Evolutionary conservation across 2,329 filamentous ascomycete genomes (phyloP).

Genomic region (Fusarium sp.): DNA sequence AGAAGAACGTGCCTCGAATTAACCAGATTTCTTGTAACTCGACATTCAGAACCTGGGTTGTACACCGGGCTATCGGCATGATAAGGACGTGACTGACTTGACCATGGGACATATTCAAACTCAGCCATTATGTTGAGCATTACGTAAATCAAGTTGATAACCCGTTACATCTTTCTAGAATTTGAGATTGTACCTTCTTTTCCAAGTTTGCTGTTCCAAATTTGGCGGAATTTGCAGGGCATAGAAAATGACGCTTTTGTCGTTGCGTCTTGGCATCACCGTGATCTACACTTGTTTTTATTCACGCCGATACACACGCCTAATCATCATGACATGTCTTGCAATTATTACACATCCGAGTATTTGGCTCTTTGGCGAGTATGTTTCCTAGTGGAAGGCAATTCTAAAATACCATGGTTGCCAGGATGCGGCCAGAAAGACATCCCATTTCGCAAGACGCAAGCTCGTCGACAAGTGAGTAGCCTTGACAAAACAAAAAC

Average conservation of each 20-base stretch:
- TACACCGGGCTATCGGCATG: background rate
- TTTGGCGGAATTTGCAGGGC: background rate
- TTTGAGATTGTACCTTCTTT: rapidly evolving
- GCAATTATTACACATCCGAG: background rate
- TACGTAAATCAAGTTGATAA: background rate
- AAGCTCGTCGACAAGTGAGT: background rate
- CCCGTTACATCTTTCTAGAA: background rate
- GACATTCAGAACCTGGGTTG: too few relatives aligned
- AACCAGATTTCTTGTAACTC: too few relatives aligned
- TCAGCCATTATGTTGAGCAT: background rate
- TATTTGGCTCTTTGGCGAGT: rapidly evolving
- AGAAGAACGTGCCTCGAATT: background rate
- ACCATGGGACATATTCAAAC: background rate
- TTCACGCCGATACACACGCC: background rate
- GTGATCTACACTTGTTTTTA: background rate
- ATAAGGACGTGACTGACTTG: constrained; percentile 15
- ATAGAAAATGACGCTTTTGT: constrained; percentile 3
- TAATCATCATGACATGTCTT: background rate
- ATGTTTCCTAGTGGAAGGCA: background rate
- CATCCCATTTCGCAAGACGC: background rate
- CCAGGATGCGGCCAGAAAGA: constrained; percentile 5
- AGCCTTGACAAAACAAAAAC: too few relatives aligned
- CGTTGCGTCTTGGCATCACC: constrained; percentile 14
- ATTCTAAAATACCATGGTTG: background rate
- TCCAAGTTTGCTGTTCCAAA: background rate